Conservation (phyloP, 2,329 filamentous ascomycete genomes). For the Phyllosticta paracitricarpa region DNA sequence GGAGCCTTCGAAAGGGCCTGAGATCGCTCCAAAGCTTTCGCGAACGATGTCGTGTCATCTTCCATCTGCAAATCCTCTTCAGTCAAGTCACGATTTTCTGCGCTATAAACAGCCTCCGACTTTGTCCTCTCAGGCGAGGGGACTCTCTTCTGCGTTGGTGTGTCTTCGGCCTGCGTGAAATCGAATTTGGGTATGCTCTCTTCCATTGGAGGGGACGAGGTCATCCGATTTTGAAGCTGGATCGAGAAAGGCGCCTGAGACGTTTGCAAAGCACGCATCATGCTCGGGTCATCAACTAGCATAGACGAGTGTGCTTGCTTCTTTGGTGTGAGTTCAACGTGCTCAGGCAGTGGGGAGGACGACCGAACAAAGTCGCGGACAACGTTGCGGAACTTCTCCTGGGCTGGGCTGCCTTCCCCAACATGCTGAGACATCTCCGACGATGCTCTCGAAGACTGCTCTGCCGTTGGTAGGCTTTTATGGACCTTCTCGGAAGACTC, state of each 20-base stretch:
- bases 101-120: background rate
- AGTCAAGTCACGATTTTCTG: background rate
- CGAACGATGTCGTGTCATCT: background rate
- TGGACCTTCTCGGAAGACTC: background rate
- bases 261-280: conserved; percentile 1
- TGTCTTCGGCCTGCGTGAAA: background rate
- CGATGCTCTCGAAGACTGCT: background rate
- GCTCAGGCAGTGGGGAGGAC: conserved; percentile 3
- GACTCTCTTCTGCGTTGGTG: background rate
- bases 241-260: background rate
- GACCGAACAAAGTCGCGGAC: background rate
- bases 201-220: background rate
- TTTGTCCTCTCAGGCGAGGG: too few relatives aligned
- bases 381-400: background rate
- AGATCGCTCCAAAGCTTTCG: background rate
- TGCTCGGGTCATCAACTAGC: conserved; percentile 4
- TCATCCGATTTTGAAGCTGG: background rate
- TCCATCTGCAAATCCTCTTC: background rate
- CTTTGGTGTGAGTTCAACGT: background rate
- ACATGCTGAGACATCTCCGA: background rate
- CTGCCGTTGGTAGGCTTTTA: too few relatives aligned
- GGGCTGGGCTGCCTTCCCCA: background rate
- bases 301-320: conserved; percentile 3
- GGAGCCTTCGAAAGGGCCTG: background rate
- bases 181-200: background rate